Conservation (phyloP, 345 rosid genomes). For the Citrus sp. region DNA sequence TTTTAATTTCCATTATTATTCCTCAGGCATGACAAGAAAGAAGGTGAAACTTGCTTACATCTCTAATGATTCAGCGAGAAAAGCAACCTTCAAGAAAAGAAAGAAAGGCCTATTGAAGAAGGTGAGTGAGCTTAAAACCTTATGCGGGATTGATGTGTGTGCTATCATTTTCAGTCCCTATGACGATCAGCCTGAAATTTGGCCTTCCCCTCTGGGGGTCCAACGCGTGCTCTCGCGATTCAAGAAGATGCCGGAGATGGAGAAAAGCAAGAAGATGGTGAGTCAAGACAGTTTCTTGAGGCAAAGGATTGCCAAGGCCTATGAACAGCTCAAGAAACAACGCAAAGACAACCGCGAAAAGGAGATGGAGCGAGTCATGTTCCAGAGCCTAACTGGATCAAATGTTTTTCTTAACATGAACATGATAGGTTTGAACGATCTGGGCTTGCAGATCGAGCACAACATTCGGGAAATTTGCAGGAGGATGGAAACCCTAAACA, state of each 20-base stretch:
- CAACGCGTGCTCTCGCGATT: conserved; percentile 27
- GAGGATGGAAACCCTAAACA: neutral
- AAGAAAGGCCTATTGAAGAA: conserved; percentile 62
- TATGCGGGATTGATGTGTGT: conserved; percentile 54
- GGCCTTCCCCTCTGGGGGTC: conserved; percentile 42
- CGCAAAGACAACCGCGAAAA: conserved; percentile 38
- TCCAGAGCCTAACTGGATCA: conserved; percentile 18
- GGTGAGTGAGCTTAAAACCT: conserved; percentile 53
- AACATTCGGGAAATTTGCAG: conserved; percentile 14
- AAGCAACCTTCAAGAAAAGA: conserved; percentile 61
- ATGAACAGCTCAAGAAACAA: conserved; percentile 33
- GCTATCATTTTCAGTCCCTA: conserved; percentile 35
- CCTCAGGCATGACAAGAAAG: conserved; percentile 44
- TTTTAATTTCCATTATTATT: neutral
- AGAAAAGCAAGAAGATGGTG: conserved; percentile 43
- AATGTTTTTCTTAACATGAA: neutral
- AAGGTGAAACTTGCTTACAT: conserved; percentile 55
- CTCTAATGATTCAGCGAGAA: conserved; percentile 42
- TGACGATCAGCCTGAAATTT: conserved; percentile 37
- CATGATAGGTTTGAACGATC: conserved; percentile 37
- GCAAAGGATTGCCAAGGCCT: conserved; percentile 29
- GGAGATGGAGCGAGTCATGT: conserved; percentile 32
- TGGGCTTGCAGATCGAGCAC: conserved; percentile 31
- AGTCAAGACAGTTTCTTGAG: conserved; percentile 40
- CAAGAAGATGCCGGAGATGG: conserved; percentile 40